Conservation (phyloP, 2,329 filamentous ascomycete species). For the Zymoseptoria pseudotritici region DNA sequence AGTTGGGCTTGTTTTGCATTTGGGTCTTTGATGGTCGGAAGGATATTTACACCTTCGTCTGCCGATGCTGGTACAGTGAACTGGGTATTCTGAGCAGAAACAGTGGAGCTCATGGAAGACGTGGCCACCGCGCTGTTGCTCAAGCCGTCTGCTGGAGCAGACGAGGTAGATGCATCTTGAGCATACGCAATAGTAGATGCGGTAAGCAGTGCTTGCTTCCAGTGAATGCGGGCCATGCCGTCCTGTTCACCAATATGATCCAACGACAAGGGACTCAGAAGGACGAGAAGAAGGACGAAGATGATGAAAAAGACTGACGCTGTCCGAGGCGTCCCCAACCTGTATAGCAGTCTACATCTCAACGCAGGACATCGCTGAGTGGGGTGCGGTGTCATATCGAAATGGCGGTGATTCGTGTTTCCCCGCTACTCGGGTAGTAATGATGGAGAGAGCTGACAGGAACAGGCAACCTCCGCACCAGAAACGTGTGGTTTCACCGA, state of each 20-base stretch:
- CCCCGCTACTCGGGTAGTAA: not conserved
- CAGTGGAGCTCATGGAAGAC: slow-evolving; percentile 14
- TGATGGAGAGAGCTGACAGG: not conserved
- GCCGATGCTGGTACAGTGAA: slow-evolving; percentile 29
- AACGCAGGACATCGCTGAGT: not conserved
- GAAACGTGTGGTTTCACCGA: not conserved
- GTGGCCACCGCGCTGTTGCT: slow-evolving; percentile 10
- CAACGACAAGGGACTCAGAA: not conserved
- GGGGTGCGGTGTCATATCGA: not conserved
- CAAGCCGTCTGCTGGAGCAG: slow-evolving; percentile 15
- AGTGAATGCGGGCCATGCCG: slow-evolving; percentile 14
- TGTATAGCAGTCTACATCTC: not conserved
- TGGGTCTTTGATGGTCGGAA: slow-evolving; percentile 58
- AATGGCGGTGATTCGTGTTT: not conserved
- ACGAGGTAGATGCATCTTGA: slow-evolving; percentile 15
- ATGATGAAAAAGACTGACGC: not conserved
- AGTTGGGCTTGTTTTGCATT: slow-evolving; percentile 55
- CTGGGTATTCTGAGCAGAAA: slow-evolving; percentile 20
- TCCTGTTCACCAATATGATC: slow-evolving; percentile 3
- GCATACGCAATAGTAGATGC: slow-evolving; percentile 16
- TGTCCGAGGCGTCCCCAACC: not conserved
- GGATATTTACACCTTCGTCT: slow-evolving; percentile 34
- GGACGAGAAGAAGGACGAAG: slow-evolving; percentile 2
- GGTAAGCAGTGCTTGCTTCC: slow-evolving; percentile 18
- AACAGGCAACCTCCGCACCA: not conserved